Conservation (phyloP, 2,329 filamentous ascomycete genomes). For the Neurospora crassa region DNA sequence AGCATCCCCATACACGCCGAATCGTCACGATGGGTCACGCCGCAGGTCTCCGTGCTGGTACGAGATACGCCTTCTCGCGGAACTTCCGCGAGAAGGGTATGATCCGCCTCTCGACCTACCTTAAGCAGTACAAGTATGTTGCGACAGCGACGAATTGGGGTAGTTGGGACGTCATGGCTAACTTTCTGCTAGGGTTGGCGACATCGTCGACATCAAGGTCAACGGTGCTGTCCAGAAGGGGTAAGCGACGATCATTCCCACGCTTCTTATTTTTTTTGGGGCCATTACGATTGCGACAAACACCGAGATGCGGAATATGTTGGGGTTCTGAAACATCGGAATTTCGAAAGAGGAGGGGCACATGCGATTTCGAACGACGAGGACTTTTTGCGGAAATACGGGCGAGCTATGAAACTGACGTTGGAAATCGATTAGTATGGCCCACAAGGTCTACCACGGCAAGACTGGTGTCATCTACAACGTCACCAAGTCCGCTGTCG, state of each 20-base stretch:
- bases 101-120: constrained; percentile 90
- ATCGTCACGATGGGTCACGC: constrained; percentile 71
- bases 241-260: constrained; percentile 44
- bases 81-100: constrained; percentile 92
- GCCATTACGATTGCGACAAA: not conserved
- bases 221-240: constrained; percentile 99
- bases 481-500: constrained; percentile 95
- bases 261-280: not conserved
- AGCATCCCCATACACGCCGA: constrained; percentile 25
- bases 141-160: constrained; percentile 4
- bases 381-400: not conserved
- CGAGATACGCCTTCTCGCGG: constrained; percentile 89
- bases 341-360: not conserved
- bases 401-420: constrained; percentile 19
- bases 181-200: constrained; percentile 67
- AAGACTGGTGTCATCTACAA: constrained; percentile 99
- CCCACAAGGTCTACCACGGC: constrained; percentile 99
- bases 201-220: constrained; percentile 97
- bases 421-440: constrained; percentile 57
- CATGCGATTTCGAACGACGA: not conserved
- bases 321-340: not conserved
- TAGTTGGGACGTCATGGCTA: constrained; percentile 23
- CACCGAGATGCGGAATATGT: constrained; percentile 4
- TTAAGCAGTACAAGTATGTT: constrained; percentile 79
- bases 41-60: constrained; percentile 78